A percentile compares a stretch with the other conserved stretches of the same genome.
These are phyloP conservation scores for Acrocalymma vagum DNA, from an alignment of 2,329 filamentous ascomycete genomes.

Conservation along the genomic window DNA sequence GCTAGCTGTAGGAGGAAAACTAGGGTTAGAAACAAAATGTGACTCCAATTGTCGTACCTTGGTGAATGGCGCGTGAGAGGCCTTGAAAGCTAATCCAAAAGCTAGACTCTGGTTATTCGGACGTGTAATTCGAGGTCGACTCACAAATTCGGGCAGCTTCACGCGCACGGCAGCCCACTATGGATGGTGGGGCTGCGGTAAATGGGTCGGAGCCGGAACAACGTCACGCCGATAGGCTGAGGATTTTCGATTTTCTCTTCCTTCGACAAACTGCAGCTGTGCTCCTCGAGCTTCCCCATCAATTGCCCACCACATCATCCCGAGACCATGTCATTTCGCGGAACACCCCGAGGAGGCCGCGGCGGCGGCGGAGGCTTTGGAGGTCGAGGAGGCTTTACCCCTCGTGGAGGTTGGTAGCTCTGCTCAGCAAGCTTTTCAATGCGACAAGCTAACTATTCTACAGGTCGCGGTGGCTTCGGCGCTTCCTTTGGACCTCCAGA, in stretches of 20 bases:
- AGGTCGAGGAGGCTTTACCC: constrained; percentile 59
- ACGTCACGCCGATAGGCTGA: constrained; percentile 35
- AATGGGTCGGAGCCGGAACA: constrained; percentile 26
- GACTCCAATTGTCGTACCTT: constrained; percentile 12
- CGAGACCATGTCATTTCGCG: constrained; percentile 69
- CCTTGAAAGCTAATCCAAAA: constrained; percentile 1
- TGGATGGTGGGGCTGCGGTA: constrained; percentile 31
- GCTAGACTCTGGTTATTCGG: constrained; percentile 1
- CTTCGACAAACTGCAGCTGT: constrained; percentile 32
- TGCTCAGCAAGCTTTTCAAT: constrained; percentile 22
- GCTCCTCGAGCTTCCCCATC: constrained; percentile 34
- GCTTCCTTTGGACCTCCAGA: constrained; percentile 55
- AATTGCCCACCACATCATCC: constrained; percentile 32
- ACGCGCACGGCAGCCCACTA: constrained; percentile 32
- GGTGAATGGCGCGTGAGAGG: constrained; percentile 8
- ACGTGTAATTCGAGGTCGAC: constrained; percentile 14
- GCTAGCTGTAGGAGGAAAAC: too few relatives aligned
- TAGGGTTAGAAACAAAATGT: too few relatives aligned
- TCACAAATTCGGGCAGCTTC: constrained; percentile 34
- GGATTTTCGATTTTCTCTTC: constrained; percentile 34
- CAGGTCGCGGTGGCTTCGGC: constrained; percentile 49
- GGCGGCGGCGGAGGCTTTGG: constrained; percentile 60
- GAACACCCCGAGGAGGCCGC: constrained; percentile 47
- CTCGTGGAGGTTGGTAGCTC: constrained; percentile 56
- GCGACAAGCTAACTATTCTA: constrained; percentile 37